Evolutionary conservation across 768 basidiomycete species (phyloP).

Genomic region (Lactarius deliciosus): DNA sequence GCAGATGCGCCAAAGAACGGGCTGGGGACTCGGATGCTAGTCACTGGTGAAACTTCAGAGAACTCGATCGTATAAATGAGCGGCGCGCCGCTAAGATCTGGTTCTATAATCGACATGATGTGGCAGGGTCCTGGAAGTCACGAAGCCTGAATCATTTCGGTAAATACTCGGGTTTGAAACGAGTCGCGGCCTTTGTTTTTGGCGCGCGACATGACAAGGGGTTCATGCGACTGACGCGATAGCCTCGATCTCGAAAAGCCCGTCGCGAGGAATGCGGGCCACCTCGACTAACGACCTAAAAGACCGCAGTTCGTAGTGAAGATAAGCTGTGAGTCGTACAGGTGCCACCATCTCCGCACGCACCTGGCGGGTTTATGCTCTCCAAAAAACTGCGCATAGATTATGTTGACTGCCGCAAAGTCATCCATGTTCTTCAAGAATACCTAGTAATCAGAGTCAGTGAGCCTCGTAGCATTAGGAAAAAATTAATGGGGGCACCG

Average conservation of each 20-base stretch:
- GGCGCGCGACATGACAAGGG: background rate
- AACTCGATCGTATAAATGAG: background rate
- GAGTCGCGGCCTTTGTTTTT: background rate
- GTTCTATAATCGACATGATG: background rate
- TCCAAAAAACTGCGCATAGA: conserved; percentile 85
- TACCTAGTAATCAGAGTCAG: conserved; percentile 49
- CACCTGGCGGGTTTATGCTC: conserved; percentile 84
- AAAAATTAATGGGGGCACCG: conserved; percentile 44
- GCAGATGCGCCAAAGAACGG: too few species aligned
- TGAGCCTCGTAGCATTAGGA: too few species aligned
- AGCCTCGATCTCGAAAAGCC: conserved; percentile 89
- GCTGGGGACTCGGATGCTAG: background rate
- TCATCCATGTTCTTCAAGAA: conserved; percentile 94
- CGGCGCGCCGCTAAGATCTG: background rate
- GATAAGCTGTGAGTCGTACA: background rate
- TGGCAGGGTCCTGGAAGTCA: background rate
- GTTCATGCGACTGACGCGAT: conserved; percentile 50
- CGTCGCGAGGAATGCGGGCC: conserved; percentile 83
- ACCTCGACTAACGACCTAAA: conserved; percentile 79
- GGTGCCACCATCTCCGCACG: background rate
- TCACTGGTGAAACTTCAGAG: background rate
- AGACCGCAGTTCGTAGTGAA: background rate
- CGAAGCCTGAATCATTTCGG: background rate
- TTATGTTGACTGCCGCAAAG: conserved; percentile 76
- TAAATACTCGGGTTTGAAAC: background rate